phyloP scores from a whole-genome alignment of 164 flowering plant genomes.

The Vitis vinifera region DNA sequence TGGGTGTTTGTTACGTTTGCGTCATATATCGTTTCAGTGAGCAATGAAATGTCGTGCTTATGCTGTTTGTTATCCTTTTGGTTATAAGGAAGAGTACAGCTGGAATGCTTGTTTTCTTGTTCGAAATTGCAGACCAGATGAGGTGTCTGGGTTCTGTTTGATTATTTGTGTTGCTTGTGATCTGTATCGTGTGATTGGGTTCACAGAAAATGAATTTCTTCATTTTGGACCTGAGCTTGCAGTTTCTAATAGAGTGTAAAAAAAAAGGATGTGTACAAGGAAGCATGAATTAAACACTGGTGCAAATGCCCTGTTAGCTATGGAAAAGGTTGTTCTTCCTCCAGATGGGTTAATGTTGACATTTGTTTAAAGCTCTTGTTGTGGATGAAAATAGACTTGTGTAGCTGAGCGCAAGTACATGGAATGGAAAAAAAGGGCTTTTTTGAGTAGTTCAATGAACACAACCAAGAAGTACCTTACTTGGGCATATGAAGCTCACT shows the following conservation, averaged over 20 bases:
- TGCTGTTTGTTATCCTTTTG: too few relatives aligned
- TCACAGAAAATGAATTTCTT: background rate
- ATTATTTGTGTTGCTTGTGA: background rate
- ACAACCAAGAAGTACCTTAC: background rate
- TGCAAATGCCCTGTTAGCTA: too few relatives aligned
- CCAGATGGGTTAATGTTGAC: too few relatives aligned
- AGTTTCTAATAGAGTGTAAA: background rate
- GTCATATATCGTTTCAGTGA: too few relatives aligned
- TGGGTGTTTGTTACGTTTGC: too few relatives aligned
- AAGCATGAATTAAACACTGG: too few relatives aligned
- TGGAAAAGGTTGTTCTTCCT: too few relatives aligned
- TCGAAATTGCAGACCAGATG: background rate
- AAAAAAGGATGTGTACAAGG: too few relatives aligned
- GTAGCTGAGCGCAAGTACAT: background rate
- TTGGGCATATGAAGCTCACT: background rate
- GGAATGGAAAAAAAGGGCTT: background rate
- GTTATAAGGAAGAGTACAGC: too few relatives aligned
- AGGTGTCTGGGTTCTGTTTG: slow-evolving; percentile 1
- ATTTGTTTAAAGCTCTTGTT: background rate
- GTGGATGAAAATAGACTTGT: background rate
- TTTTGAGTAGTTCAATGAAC: background rate
- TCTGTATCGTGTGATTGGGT: background rate
- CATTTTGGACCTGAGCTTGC: background rate
- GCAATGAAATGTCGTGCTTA: too few relatives aligned
- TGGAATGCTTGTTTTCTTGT: too few relatives aligned